Evolutionary conservation across 768 basidiomycete genomes (phyloP), one percentile per base, ranked within the genome.

Genomic region (Pleurotus salmoneostramineus): DNA sequence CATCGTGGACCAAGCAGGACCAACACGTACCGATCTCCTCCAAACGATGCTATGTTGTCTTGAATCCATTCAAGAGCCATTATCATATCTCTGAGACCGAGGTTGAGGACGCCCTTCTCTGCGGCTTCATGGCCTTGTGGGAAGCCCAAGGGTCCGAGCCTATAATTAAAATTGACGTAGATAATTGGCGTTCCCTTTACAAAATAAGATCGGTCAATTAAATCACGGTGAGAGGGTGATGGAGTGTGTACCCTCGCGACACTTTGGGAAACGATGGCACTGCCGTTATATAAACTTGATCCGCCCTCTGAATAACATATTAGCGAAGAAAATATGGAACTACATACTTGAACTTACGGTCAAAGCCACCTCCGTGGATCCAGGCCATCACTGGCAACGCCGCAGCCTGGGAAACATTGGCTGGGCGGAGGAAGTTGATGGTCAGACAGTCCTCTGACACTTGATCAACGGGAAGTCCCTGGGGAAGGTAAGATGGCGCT

Each of bases 31-130:
- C 72, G 73, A 60, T 81, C 82, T 11, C 85, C 86, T 8, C 88
- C 87, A 60, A 88, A 89, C 0, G 67, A 66, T 12, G 62, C 72
- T 45, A 88, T 85, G 61, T 89, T 81, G 21, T 74, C 67, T 62
- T 87, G 82, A 0, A 88, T 77, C 87, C 81, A 84, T 60, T 73
- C 61, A 7, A 82, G 64, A 1, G 79, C 81, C 33, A 71, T 58
- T 12, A 74, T 62, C 61, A 79, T 74, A 60, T 84, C 82, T 33
- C 69, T 72, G 17, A 83, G 68, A 1, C 73, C 81, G 32, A 82
- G 69, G 61, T 81, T 82, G 6, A 79, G 68, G 1, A 74, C 72
- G 7, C 69, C 70, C 4, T 68, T 67, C 11, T 66, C 59, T 4
- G 65, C 68, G 14, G 80, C 81, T 70, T 77, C 52, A n/a, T 27